Base-by-base conservation (phyloP, 257 asterid species). In the Nicotiana otophora region DNA sequence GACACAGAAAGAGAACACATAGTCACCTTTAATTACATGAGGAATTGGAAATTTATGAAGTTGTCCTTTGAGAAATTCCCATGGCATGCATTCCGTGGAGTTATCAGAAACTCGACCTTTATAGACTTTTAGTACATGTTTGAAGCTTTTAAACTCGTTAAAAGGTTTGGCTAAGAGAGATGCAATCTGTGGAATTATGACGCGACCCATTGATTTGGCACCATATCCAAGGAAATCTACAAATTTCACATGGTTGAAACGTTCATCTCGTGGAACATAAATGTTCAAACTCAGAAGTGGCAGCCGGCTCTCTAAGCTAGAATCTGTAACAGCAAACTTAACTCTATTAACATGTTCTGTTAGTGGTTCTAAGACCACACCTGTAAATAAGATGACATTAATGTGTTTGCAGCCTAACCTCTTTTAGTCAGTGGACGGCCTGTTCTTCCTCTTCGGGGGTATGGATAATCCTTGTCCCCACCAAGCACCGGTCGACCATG, bases 401-500 rank as follows among this genome's bases (percentile, higher is more conserved):
- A 48, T 61, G 15, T 74, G 26, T 17, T 28, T 48, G 54, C 26
- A 15, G 8, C 61, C 83, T 78, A 36, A 92, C 98, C 99, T 84
- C 84, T 90, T 80, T 86, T 92, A 82, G 90, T 85, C 10, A 92
- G 94, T n/a, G 72, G 86, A 34, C 99, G 97, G 16, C 97, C 97
- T 7, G 99, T 94, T 85, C 91, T 85, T 76, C 85, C 97, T 85
- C 99, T 80, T 4, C 99, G 97, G 30, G 99, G 98, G 81, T 95
- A 95, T 1, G 98, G 99, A 48, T 90, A 82, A 2, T 92, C 89
- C 65, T 61, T 15, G 1, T 91, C 76, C 9, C 99, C 97, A 51
- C 99, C 99, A 2, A 95, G 96, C 36, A 88, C 89, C 0, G 96
- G 95, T 5, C 99, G 97, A 19, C 75, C 91, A 39, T 87, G 83